phyloP scores from a whole-genome alignment of 352 stramenopile species.

The Thalassiosira oceanica region DNA sequence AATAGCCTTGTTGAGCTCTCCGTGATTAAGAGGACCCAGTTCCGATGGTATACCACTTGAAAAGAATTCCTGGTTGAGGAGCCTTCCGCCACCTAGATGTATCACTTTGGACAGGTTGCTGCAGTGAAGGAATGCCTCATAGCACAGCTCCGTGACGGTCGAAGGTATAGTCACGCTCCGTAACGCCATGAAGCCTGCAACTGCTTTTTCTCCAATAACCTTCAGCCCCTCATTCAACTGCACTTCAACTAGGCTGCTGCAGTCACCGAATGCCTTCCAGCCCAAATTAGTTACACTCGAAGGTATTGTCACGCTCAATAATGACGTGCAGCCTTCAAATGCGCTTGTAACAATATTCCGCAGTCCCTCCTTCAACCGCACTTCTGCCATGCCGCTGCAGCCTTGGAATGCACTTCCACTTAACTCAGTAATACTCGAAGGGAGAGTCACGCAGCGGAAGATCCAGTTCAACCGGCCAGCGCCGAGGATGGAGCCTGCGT shows the following conservation, averaged over 20 bases:
- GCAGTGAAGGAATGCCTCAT: too few relatives aligned
- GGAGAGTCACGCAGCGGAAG: background rate
- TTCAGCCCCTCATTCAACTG: background rate
- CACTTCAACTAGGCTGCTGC: background rate
- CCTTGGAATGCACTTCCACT: background rate
- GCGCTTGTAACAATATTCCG: background rate
- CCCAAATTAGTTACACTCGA: background rate
- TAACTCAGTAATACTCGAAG: background rate
- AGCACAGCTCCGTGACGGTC: too few relatives aligned
- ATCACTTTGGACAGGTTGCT: too few relatives aligned
- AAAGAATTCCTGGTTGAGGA: too few relatives aligned
- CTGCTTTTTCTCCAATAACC: background rate
- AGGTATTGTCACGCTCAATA: background rate
- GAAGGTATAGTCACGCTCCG: too few relatives aligned
- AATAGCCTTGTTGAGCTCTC: too few relatives aligned
- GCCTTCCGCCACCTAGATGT: too few relatives aligned
- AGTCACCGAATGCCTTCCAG: background rate
- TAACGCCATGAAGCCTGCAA: background rate
- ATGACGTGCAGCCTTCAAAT: background rate
- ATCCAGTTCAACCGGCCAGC: background rate
- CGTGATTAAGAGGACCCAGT: too few relatives aligned
- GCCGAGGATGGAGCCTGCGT: too few relatives aligned
- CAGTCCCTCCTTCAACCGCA: background rate
- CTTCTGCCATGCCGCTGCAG: background rate
- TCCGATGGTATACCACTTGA: too few relatives aligned